Evolutionary conservation across 75 land plant species (phyloP), one percentile per base, ranked within the genome.

Genomic region (Picea sitchensis): DNA sequence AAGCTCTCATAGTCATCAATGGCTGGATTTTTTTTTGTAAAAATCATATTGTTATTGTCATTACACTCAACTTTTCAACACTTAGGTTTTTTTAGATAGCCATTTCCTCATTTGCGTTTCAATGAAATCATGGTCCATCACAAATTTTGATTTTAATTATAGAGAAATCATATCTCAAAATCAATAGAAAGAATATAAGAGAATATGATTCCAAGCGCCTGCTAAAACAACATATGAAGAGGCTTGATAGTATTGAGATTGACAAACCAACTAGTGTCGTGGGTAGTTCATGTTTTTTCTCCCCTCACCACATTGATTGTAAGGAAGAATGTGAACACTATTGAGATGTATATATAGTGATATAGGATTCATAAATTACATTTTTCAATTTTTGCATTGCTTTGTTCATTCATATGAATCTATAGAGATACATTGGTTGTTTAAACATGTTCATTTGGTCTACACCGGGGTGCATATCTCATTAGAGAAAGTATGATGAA

Each of bases 401-500:
- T 32, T 14, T 17, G 11, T 34, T 67, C 17, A 31, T 36, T 34
- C 31, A 14, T 4, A 32, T 65, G 15, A 32, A 12, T 67, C 14
- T 67, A 13, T 67, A 67, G 38, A 26, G 36, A 31, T 14, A 14
- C 32, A 13, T 15, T 14, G 5, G 59, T 20, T 14, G 20, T 41
- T 65, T 75, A 63, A 47, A 65, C 51, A 47, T 65, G 73, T 73
- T 31, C 13, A 11, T 51, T 30, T 60, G 18, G 61, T 15, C 59
- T 72, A 18, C 76, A 75, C n/a, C 81, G 94, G 98, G 98, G 96
- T 54, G 98, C 96, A 78, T 96, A 96, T 84, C 72, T 96, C 34
- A 93, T 96, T 84, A 96, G 96, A 81, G 98, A 96, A n/a, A 96
- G 98, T 73, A 84, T 96, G 79, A 96, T 96, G 36, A 96, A 96